Base-by-base conservation (phyloP, 495 filamentous ascomycete species). In the Hypoxylon lenormandii region DNA sequence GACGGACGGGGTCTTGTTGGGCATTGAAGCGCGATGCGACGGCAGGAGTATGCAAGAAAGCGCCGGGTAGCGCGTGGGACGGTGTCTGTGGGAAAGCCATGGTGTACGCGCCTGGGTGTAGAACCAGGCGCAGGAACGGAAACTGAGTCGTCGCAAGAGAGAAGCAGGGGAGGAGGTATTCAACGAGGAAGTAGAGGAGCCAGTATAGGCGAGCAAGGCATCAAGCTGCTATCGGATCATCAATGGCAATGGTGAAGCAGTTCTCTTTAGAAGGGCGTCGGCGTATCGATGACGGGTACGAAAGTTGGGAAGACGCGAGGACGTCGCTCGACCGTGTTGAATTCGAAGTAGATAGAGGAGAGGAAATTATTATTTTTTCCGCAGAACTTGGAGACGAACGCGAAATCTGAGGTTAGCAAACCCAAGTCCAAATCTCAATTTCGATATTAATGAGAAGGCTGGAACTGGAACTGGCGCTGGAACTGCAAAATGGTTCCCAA, bases 1-100 rank as follows among this genome's bases (percentile, higher is more conserved):
- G 80, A 5, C 76, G 74, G 16, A 77, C 76, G 8, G 79, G 74
- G 58, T 78, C 74, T 50, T 74, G 58, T 51, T 76, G 70, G 64
- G 75, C 10, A 60, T 69, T 76, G 52, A 73, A 77, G 62, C 78
- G 73, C 30, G 77, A 77, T 52, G 74, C 72, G 55, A 76, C 62
- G 23, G 88, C 89, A 50, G 91, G 91, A 0, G 90, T 93, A 78
- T 90, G 87, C 62, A 91, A 78, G 72, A 85, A 93, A 70, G 90
- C 88, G 71, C 91, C 91, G 46, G 91, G 91, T 60, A 92, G 77
- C 47, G 85, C 79, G 85, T 84, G 53, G 86, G 90, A 70, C 23
- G 91, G 92, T 8, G 81, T 82, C 47, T 88, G 83, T 48, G 87
- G 82, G 77, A 89, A 91, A 72, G 85, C 82, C 87, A 89, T 87